Evolutionary conservation across 805 yeast species (phyloP), one percentile per base, ranked within the genome.

Genomic region (Starmerella bombi): DNA sequence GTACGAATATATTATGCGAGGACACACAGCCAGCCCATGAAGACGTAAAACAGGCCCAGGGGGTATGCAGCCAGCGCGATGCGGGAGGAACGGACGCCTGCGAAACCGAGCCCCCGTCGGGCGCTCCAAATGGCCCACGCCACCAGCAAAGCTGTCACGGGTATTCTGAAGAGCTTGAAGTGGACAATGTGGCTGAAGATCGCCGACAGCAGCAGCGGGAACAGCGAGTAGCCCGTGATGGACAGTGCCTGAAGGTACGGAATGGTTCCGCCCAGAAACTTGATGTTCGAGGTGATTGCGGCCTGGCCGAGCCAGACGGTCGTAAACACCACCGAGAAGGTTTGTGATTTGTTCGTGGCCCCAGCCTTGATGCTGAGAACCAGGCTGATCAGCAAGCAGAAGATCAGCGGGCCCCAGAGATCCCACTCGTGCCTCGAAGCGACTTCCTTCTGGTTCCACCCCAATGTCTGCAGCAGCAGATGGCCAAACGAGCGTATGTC

Each of bases 111-210:
- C 35, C 79, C 74, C 54, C 74, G 64, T 17, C 69, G 65, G 4
- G 80, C 80, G 5, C 80, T 73, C 55, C 71, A 76, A 3, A 74
- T 60, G 28, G 81, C 72, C 85, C 85, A 77, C 2, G 66, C 58
- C 18, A 71, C 69, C 43, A 74, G 61, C 3, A 71, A 49, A 1
- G 60, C 16, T 57, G 69, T 68, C 14, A 75, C 44, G 0, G 66
- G 58, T 18, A 75, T 60, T 43, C 83, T 59, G 5, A 75, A 46
- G 14, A 74, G 56, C 46, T 68, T 66, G 64, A 66, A 60, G 34
- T 60, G 57, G n/a, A 75, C 59, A 15, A 72, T 54, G 18, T 71
- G 60, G 34, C 77, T 63, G 20, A 74, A 42, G 3, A 70, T 37
- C 9, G 75, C 70, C 0, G 77, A 74, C 8, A 71, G 52, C 3